Evolutionary conservation across 2,329 filamentous ascomycete species (phyloP).

Genomic region (Penicillium glabrum): DNA sequence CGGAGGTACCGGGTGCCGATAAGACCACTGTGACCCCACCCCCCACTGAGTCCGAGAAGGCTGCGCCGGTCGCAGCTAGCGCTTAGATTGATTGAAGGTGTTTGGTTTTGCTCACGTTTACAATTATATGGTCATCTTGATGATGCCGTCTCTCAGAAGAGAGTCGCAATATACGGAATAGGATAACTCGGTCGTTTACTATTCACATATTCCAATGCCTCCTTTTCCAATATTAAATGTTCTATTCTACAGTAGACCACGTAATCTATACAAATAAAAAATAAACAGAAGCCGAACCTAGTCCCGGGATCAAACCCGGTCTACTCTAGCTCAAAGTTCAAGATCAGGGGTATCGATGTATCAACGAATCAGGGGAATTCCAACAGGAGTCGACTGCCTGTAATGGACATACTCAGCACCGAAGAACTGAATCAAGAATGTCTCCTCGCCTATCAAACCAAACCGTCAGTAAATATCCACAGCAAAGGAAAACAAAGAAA

Average conservation of each 20-base stretch:
- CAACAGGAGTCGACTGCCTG: constrained; percentile 66
- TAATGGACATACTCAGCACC: constrained; percentile 78
- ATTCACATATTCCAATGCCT: not conserved
- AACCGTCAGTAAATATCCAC: constrained; percentile 9
- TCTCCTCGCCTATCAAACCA: constrained; percentile 66
- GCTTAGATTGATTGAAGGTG: constrained; percentile 13
- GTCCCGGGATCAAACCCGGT: not conserved
- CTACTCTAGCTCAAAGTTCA: not conserved
- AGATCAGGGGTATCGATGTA: not conserved
- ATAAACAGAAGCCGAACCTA: not conserved
- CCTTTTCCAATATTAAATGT: not conserved
- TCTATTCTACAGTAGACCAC: not conserved
- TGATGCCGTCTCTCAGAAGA: not conserved
- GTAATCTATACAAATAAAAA: not conserved
- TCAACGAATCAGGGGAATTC: constrained; percentile 73
- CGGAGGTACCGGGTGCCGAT: constrained; percentile 1
- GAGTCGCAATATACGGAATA: not conserved
- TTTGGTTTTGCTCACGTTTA: not conserved
- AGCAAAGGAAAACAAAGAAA: not conserved
- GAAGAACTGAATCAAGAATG: constrained; percentile 76
- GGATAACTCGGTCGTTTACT: not conserved
- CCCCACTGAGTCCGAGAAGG: constrained; percentile 15
- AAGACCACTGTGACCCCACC: constrained; percentile 8
- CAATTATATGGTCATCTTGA: not conserved
- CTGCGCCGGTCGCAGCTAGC: constrained; percentile 33